Conservation (phyloP, 139 green algal species). For the Limnomonas spitsbergensis region DNA sequence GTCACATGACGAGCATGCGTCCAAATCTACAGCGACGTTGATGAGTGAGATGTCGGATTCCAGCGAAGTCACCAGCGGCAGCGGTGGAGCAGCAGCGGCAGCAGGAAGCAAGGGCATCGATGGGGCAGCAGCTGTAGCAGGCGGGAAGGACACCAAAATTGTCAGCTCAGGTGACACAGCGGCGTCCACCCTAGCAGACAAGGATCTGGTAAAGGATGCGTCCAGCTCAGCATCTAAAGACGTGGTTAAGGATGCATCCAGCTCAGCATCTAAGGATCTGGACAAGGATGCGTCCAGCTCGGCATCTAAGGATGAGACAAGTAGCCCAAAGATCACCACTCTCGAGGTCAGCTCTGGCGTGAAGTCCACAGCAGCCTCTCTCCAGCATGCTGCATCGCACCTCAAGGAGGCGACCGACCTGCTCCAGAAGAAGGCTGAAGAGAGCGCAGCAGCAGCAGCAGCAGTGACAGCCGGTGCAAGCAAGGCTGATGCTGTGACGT, state of each 20-base stretch:
- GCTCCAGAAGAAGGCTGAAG: constrained; percentile 8
- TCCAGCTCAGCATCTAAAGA: too few species aligned
- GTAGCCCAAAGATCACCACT: not conserved
- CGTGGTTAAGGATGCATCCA: too few species aligned
- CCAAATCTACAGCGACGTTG: not conserved
- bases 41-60: not conserved
- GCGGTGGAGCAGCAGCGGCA: not conserved
- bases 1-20: not conserved
- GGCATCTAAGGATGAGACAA: too few species aligned
- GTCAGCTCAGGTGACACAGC: too few species aligned
- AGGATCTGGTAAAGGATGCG: too few species aligned
- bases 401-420: constrained; percentile 11
- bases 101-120: not conserved
- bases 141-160: too few species aligned
- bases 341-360: not conserved
- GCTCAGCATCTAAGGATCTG: too few species aligned
- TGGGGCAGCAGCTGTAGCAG: not conserved
- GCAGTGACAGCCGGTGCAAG: constrained; percentile 5
- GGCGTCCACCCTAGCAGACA: too few species aligned
- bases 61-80: not conserved
- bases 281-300: too few species aligned
- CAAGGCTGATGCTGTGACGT: not conserved
- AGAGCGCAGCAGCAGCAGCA: not conserved
- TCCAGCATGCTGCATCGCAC: constrained; percentile 1
- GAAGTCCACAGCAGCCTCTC: not conserved